phyloP scores from a whole-genome alignment of 257 asterid genomes.

The Jacaranda mimosifolia region DNA sequence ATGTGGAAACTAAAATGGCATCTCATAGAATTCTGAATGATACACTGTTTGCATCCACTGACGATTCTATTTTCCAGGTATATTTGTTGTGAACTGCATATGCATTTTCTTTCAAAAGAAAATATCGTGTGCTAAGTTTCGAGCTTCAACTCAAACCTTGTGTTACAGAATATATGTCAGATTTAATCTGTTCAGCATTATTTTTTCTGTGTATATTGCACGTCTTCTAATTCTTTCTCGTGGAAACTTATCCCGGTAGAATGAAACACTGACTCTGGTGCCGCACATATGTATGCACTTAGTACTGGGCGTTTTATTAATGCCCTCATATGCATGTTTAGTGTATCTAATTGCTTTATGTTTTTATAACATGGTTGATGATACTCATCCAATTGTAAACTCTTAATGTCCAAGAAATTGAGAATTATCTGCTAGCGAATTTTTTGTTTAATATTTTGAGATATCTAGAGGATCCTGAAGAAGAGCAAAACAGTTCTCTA shows the following conservation, averaged over 20 bases:
- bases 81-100: conserved; percentile 12
- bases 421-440: conserved; percentile 3
- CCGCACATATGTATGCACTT: neutral
- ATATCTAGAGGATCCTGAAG: neutral
- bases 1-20: conserved; percentile 45
- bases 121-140: neutral
- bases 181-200: conserved; percentile 1
- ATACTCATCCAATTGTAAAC: neutral
- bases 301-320: neutral
- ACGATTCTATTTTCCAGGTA: conserved; percentile 87
- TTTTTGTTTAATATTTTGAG: neutral
- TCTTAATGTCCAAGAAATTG: neutral
- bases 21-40: conserved; percentile 46
- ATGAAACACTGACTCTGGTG: neutral
- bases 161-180: neutral
- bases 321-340: neutral
- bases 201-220: neutral
- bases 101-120: conserved; percentile 1
- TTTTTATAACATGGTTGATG: neutral
- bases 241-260: neutral
- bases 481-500: neutral
- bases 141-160: neutral
- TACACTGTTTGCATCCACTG: conserved; percentile 56
- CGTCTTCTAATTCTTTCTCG: neutral
- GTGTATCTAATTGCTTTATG: neutral